Percentiles rank a stretch among this genome's conserved stretches.
phyloP scores from a whole-genome alignment of 495 filamentous ascomycete genomes.

The Hypoxylon fuscum region DNA sequence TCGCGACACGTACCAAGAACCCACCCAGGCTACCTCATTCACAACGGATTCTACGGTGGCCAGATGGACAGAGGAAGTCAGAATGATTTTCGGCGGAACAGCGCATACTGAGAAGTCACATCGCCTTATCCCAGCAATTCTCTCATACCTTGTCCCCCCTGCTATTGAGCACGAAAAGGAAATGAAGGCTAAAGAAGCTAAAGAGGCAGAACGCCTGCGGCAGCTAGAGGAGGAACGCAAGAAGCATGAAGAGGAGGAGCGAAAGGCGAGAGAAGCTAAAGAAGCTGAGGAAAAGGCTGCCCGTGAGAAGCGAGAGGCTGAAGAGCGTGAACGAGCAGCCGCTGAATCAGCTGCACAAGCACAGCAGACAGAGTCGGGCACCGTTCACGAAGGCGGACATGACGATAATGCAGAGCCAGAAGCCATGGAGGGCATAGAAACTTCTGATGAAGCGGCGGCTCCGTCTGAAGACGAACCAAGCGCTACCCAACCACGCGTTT shows the following conservation, averaged over 20 bases:
- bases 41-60: constrained; percentile 69
- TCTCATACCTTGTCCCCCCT: constrained; percentile 79
- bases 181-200: constrained; percentile 67
- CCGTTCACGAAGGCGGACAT: constrained; percentile 26
- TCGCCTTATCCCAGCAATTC: constrained; percentile 71
- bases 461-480: constrained; percentile 44
- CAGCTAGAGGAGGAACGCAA: constrained; percentile 74
- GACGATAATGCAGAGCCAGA: constrained; percentile 52
- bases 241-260: constrained; percentile 63
- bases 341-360: constrained; percentile 56
- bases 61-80: constrained; percentile 92
- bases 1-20: constrained; percentile 57
- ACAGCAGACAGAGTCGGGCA: constrained; percentile 35
- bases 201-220: constrained; percentile 64
- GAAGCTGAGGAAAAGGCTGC: constrained; percentile 69
- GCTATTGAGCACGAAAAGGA: constrained; percentile 81
- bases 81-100: constrained; percentile 80
- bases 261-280: constrained; percentile 62
- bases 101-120: constrained; percentile 74
- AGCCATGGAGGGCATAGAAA: constrained; percentile 90
- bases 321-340: constrained; percentile 60
- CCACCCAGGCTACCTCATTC: constrained; percentile 72
- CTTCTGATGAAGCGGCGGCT: constrained; percentile 53
- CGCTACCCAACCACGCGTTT: constrained; percentile 63
- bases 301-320: constrained; percentile 63